phyloP scores from a whole-genome alignment of 805 yeast genomes.

The Candida germanica region DNA sequence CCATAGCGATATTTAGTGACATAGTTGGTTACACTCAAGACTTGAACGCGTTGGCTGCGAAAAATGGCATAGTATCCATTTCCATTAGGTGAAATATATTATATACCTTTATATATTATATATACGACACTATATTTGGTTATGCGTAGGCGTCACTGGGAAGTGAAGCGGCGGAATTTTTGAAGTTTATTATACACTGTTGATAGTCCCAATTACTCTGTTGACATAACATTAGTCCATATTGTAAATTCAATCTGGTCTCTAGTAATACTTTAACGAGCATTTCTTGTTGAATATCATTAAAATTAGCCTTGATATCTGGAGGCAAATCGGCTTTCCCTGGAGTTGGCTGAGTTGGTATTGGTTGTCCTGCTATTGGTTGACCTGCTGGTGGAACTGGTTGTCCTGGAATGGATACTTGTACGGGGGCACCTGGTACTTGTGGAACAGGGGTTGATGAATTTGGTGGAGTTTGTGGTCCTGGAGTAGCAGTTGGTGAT shows the following conservation, averaged over 20 bases:
- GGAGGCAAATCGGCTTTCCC: conserved; percentile 49
- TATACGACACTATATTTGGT: too few relatives aligned
- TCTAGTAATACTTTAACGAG: conserved; percentile 63
- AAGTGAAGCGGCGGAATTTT: conserved; percentile 54
- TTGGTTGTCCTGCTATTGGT: conserved; percentile 7
- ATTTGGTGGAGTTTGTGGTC: conserved; percentile 2
- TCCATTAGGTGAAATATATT: too few relatives aligned
- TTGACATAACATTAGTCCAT: conserved; percentile 77
- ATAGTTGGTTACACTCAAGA: too few relatives aligned
- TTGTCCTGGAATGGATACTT: conserved; percentile 11
- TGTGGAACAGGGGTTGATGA: too few relatives aligned
- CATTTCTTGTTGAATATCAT: conserved; percentile 57
- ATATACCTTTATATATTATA: too few relatives aligned
- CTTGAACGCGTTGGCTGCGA: too few relatives aligned
- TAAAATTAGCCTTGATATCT: conserved; percentile 50
- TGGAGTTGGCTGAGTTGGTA: conserved; percentile 16
- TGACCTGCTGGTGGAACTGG: conserved; percentile 16
- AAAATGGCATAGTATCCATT: too few relatives aligned
- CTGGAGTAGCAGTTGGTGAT: conserved; percentile 6
- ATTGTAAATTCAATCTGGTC: conserved; percentile 76
- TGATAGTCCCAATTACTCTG: conserved; percentile 84
- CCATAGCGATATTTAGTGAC: conserved; percentile 51
- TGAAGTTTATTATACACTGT: conserved; percentile 66
- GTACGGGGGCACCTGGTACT: conserved; percentile 9
- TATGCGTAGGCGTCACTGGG: conserved; percentile 39